Percentiles rank a stretch among this genome's conserved stretches.
phyloP scores from a whole-genome alignment of 495 filamentous ascomycete genomes.

The Penicillium arizonense region DNA sequence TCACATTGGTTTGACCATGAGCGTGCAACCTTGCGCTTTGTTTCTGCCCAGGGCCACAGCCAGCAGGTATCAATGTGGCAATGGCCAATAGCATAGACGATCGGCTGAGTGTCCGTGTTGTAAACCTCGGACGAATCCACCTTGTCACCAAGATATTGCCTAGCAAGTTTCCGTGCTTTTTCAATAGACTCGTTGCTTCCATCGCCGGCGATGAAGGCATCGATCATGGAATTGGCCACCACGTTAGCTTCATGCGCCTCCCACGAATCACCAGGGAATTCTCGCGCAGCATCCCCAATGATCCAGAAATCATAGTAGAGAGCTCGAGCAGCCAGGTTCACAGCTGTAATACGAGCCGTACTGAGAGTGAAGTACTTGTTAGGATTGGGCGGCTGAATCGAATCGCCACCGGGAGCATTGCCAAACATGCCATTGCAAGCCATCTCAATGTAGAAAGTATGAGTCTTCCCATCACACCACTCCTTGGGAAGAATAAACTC shows the following conservation, averaged over 20 bases:
- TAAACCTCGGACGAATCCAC: constrained; percentile 86
- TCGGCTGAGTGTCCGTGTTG: constrained; percentile 62
- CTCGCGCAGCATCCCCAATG: constrained; percentile 80
- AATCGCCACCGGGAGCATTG: constrained; percentile 80
- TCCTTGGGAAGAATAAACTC: constrained; percentile 86
- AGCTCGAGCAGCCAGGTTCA: constrained; percentile 80
- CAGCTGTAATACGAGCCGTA: constrained; percentile 82
- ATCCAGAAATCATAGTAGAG: constrained; percentile 94
- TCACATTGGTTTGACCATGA: constrained; percentile 97
- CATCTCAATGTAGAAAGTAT: constrained; percentile 94
- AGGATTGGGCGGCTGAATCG: constrained; percentile 83
- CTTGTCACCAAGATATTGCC: constrained; percentile 75
- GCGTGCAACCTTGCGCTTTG: constrained; percentile 91
- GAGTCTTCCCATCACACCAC: constrained; percentile 79
- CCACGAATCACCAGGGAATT: constrained; percentile 78
- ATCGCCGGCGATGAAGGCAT: constrained; percentile 78
- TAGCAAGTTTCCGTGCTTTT: constrained; percentile 76
- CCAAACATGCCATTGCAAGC: constrained; percentile 99
- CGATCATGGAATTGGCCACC: constrained; percentile 82
- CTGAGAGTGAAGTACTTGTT: constrained; percentile 74
- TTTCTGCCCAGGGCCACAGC: constrained; percentile 99
- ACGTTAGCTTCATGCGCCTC: constrained; percentile 84
- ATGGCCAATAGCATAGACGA: constrained; percentile 88
- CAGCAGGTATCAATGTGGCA: constrained; percentile 98
- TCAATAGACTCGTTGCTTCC: constrained; percentile 72